phyloP scores from a whole-genome alignment of 2,329 filamentous ascomycete species.

The Karstenula rhodostoma region DNA sequence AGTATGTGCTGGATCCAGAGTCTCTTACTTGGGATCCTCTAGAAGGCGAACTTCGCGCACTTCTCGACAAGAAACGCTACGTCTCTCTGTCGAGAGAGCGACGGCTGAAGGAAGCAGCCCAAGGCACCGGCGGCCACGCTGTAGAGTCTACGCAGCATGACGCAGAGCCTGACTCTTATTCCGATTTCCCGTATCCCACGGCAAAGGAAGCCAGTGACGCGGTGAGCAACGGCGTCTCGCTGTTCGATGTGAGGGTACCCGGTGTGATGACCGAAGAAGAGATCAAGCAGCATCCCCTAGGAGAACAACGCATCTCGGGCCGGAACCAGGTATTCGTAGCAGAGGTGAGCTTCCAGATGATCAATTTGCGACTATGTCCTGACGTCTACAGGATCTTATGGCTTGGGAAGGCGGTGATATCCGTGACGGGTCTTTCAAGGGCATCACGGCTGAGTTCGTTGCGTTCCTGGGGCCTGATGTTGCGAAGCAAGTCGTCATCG shows the following conservation, averaged over 20 bases:
- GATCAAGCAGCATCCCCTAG: conserved; percentile 65
- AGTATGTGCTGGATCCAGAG: conserved; percentile 76
- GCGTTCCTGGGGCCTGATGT: conserved; percentile 71
- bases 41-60: conserved; percentile 59
- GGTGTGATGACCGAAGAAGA: conserved; percentile 67
- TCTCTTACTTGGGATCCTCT: conserved; percentile 69
- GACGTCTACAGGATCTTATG: conserved; percentile 59
- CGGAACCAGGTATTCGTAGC: conserved; percentile 42
- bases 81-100: conserved; percentile 52
- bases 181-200: conserved; percentile 35
- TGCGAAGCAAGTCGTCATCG: conserved; percentile 65
- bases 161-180: conserved; percentile 22
- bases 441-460: conserved; percentile 71
- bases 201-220: conserved; percentile 47
- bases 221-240: conserved; percentile 47
- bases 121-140: conserved; percentile 1
- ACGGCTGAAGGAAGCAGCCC: conserved; percentile 26
- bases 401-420: conserved; percentile 66
- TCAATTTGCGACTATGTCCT: conserved; percentile 46
- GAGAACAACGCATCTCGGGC: conserved; percentile 65
- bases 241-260: conserved; percentile 72
- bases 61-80: conserved; percentile 66
- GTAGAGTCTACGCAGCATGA: conserved; percentile 8
- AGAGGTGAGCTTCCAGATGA: conserved; percentile 42
- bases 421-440: conserved; percentile 63